A percentile compares a stretch with the other conserved stretches of the same genome.
Conservation (phyloP, 2,329 filamentous ascomycete species). For the Penicillium janthinellum region DNA sequence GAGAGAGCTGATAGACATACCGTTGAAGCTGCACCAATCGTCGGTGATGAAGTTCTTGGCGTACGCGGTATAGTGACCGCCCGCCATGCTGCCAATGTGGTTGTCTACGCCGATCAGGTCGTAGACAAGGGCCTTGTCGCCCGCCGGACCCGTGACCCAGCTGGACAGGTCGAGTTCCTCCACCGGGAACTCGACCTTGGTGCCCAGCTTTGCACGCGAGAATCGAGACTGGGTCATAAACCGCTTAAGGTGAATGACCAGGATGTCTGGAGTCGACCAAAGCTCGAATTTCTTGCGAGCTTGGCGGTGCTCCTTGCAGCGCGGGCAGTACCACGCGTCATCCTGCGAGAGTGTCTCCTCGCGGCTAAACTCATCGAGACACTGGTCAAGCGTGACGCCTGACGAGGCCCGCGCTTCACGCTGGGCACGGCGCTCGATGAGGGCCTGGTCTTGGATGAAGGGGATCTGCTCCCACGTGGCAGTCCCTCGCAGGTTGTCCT, state of each 20-base stretch:
- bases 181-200: slow-evolving; percentile 86
- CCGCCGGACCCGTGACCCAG: slow-evolving; percentile 76
- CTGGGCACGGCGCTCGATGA: slow-evolving; percentile 60
- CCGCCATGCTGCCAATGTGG: slow-evolving; percentile 89
- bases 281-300: slow-evolving; percentile 96
- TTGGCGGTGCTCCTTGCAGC: slow-evolving; percentile 89
- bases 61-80: slow-evolving; percentile 94
- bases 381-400: slow-evolving; percentile 85
- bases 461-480: slow-evolving; percentile 59
- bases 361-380: slow-evolving; percentile 90
- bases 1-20: slow-evolving; percentile 50
- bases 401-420: slow-evolving; percentile 38
- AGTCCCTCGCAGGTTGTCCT: slow-evolving; percentile 59
- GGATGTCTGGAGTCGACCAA: slow-evolving; percentile 94
- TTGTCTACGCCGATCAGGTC: slow-evolving; percentile 96
- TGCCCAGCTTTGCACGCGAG: slow-evolving; percentile 87
- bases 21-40: slow-evolving; percentile 96
- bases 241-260: slow-evolving; percentile 92
- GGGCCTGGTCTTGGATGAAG: slow-evolving; percentile 60
- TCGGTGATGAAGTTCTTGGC: slow-evolving; percentile 89
- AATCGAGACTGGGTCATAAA: slow-evolving; percentile 65
- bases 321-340: slow-evolving; percentile 96
- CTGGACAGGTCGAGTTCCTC: slow-evolving; percentile 80
- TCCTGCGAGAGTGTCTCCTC: slow-evolving; percentile 91
- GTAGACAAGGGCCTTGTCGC: slow-evolving; percentile 80